Conservation (phyloP, 2,329 filamentous ascomycete genomes). For the Xylariales sp. region DNA sequence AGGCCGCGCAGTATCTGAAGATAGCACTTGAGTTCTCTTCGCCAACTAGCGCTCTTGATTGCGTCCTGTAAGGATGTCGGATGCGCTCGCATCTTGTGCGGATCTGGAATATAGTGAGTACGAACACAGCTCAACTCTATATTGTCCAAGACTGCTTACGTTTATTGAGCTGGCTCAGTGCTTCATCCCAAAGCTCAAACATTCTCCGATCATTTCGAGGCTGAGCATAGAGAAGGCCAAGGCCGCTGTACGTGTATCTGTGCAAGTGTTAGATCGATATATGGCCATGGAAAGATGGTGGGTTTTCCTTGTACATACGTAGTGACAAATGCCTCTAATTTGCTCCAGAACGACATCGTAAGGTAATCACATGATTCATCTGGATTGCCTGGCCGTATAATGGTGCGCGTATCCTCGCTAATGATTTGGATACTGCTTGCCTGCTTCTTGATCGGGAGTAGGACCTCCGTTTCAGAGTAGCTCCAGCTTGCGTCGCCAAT, state of each 20-base stretch:
- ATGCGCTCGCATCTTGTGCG: constrained; percentile 28
- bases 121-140: constrained; percentile 4
- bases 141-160: constrained; percentile 22
- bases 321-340: constrained; percentile 51
- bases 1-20: constrained; percentile 69
- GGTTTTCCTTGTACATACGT: constrained; percentile 36
- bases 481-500: constrained; percentile 40
- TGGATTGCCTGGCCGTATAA: constrained; percentile 44
- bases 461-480: constrained; percentile 41
- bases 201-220: constrained; percentile 31
- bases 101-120: too few species aligned
- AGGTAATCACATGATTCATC: constrained; percentile 48
- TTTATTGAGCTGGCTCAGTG: constrained; percentile 25
- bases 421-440: constrained; percentile 43
- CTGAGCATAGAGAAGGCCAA: constrained; percentile 36
- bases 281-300: neutral
- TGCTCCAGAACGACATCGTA: constrained; percentile 57
- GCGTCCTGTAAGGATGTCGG: constrained; percentile 54
- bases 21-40: constrained; percentile 61
- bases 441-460: constrained; percentile 53
- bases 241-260: constrained; percentile 52
- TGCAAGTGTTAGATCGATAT: constrained; percentile 9
- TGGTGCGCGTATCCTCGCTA: constrained; percentile 51
- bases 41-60: constrained; percentile 58
- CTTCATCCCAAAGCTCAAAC: constrained; percentile 35